phyloP scores from a whole-genome alignment of 1,284 basidiomycete species.

The Sporisorium exsertum region DNA sequence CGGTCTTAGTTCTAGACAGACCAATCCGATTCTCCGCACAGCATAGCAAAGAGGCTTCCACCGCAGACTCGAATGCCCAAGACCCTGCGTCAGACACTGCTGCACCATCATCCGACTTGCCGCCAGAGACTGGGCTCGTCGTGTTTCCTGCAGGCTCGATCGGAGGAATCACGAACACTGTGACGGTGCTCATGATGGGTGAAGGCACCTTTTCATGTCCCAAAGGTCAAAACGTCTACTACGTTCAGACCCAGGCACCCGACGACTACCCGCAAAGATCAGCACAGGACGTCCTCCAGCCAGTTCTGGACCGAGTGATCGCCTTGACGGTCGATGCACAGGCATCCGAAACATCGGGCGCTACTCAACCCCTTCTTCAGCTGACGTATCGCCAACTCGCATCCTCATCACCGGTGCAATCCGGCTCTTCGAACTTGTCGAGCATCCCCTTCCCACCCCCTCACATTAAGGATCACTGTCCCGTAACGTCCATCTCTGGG shows the following conservation, averaged over 20 bases:
- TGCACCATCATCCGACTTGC: conserved; percentile 5
- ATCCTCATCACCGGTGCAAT: not conserved
- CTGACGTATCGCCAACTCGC: conserved; percentile 34
- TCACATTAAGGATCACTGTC: not conserved
- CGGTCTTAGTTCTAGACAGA: conserved; percentile 44
- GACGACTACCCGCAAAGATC: not conserved
- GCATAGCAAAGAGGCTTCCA: not conserved
- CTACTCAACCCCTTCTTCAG: conserved; percentile 24
- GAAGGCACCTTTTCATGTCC: conserved; percentile 87
- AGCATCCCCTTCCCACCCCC: conserved; percentile 34
- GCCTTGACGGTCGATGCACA: not conserved
- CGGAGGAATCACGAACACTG: conserved; percentile 70
- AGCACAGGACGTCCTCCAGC: conserved; percentile 18
- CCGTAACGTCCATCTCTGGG: conserved; percentile 30
- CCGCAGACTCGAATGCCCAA: too few species aligned
- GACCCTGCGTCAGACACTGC: not conserved
- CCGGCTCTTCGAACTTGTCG: conserved; percentile 1
- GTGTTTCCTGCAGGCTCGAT: conserved; percentile 80
- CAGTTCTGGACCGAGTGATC: conserved; percentile 27
- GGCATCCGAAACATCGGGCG: not conserved
- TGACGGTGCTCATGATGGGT: conserved; percentile 77
- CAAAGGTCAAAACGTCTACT: conserved; percentile 71
- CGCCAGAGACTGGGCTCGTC: conserved; percentile 78
- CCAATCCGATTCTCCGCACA: conserved; percentile 30
- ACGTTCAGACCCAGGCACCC: conserved; percentile 34